These are phyloP conservation scores for Cryphonectria japonica DNA, from an alignment of 2,329 filamentous ascomycete genomes.

Conservation along the genomic window DNA sequence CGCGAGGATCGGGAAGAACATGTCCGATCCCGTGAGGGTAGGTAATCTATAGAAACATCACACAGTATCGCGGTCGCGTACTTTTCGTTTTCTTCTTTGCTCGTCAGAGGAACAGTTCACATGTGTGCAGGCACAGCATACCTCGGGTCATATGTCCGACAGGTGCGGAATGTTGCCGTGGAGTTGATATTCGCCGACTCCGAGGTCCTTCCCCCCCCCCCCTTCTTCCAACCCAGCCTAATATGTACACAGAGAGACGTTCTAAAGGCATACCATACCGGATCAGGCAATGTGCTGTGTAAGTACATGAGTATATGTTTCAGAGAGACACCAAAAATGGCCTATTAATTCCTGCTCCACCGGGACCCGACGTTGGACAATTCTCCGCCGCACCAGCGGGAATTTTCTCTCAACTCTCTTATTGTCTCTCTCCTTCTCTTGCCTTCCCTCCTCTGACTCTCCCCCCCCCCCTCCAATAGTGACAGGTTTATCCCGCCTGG, in stretches of 20 bases:
- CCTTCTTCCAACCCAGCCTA: no score
- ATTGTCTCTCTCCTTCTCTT: background rate
- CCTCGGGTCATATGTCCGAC: background rate
- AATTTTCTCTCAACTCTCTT: background rate
- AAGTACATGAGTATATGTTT: background rate
- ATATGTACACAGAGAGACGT: background rate
- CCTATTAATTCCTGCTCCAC: background rate
- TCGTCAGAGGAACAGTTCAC: background rate
- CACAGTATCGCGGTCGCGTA: no score
- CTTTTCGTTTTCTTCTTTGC: background rate
- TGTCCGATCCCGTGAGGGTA: constrained; percentile 4
- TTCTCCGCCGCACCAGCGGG: background rate
- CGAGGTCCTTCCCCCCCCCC: background rate
- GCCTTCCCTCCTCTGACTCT: no score
- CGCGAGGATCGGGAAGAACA: background rate
- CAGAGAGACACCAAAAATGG: no score
- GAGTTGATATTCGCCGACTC: background rate
- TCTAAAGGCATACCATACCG: background rate
- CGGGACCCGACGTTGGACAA: background rate
- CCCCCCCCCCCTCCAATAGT: background rate
- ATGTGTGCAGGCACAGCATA: background rate
- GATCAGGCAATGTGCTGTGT: background rate
- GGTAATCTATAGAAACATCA: no score
- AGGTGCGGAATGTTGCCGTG: background rate
- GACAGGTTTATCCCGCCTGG: background rate